Percentiles rank a stretch among this genome's conserved stretches.
These are phyloP conservation scores for Aureobasidium sp. DNA, from an alignment of 2,329 filamentous ascomycete genomes.

Conservation along the genomic window DNA sequence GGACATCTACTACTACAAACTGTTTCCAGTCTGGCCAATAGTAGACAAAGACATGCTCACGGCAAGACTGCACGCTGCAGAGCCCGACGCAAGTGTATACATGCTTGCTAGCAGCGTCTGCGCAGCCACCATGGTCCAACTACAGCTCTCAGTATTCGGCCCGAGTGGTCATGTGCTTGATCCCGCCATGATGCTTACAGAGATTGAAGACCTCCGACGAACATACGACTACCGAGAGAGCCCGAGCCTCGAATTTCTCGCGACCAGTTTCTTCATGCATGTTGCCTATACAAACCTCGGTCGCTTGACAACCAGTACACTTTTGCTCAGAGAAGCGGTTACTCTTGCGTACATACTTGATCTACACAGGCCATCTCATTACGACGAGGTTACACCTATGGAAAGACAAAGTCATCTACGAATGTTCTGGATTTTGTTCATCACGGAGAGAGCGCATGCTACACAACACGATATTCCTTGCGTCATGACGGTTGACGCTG, in stretches of 20 bases:
- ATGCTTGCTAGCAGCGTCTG: conserved; percentile 14
- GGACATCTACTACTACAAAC: conserved; percentile 17
- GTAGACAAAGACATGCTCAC: conserved; percentile 9
- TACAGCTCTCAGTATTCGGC: conserved; percentile 10
- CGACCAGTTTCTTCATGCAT: conserved; percentile 15
- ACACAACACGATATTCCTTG: conserved; percentile 14
- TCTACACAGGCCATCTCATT: conserved; percentile 13
- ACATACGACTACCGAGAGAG: conserved; percentile 11
- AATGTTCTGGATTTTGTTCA: conserved; percentile 16
- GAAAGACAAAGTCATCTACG: conserved; percentile 10
- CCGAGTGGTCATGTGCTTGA: neutral
- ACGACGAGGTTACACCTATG: neutral
- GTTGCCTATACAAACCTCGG: conserved; percentile 13
- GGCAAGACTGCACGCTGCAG: neutral
- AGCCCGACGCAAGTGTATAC: conserved; percentile 11
- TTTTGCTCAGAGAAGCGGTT: conserved; percentile 15
- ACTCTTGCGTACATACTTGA: conserved; percentile 15
- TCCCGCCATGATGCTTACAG: neutral
- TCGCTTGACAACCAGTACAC: conserved; percentile 12
- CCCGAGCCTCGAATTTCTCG: conserved; percentile 9
- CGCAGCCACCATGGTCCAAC: conserved; percentile 15
- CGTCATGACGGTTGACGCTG: conserved; percentile 7
- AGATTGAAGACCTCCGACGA: conserved; percentile 13
- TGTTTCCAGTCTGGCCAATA: conserved; percentile 17
- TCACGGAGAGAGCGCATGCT: conserved; percentile 13